Conservation (phyloP, 176 grass and related monocot species). For the sorghum (Sorghum bicolor) region DNA sequence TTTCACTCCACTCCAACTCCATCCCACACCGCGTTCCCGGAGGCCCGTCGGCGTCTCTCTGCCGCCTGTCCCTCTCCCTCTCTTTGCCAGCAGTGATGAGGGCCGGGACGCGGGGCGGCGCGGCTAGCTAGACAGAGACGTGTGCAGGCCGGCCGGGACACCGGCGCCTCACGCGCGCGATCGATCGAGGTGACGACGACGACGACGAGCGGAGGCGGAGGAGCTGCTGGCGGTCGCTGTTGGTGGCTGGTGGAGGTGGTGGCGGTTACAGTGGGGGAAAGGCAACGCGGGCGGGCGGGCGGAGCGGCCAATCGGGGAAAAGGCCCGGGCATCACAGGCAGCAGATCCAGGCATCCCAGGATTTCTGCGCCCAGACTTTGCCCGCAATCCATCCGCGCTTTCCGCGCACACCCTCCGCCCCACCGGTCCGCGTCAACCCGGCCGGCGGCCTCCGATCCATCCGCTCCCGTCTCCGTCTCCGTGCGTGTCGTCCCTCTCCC, state of each 20-base stretch:
- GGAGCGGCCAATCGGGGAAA: slow-evolving; percentile 43
- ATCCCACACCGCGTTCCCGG: neutral
- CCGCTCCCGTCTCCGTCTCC: neutral
- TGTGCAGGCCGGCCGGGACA: neutral
- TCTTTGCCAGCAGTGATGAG: neutral
- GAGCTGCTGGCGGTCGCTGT: slow-evolving; percentile 50
- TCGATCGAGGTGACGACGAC: neutral
- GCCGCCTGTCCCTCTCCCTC: neutral
- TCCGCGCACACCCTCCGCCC: slow-evolving; percentile 7
- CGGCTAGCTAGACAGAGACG: neutral
- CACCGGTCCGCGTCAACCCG: slow-evolving; percentile 29
- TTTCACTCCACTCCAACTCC: slow-evolving; percentile 51
- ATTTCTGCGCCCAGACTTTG: slow-evolving; percentile 78
- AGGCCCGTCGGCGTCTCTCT: neutral
- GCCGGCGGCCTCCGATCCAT: too few species aligned
- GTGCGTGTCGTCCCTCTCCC: slow-evolving; percentile 27
- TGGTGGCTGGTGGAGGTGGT: slow-evolving; percentile 91
- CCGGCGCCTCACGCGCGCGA: neutral
- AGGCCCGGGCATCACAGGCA: slow-evolving; percentile 23
- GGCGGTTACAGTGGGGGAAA: slow-evolving; percentile 82
- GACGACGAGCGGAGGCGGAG: neutral
- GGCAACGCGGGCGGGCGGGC: slow-evolving; percentile 27
- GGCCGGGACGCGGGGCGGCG: neutral
- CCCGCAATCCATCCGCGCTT: slow-evolving; percentile 86
- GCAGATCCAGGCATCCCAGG: slow-evolving; percentile 48